Base-by-base conservation (phyloP, 371 early-diverging fungal species). In the Mucor piriformis region DNA sequence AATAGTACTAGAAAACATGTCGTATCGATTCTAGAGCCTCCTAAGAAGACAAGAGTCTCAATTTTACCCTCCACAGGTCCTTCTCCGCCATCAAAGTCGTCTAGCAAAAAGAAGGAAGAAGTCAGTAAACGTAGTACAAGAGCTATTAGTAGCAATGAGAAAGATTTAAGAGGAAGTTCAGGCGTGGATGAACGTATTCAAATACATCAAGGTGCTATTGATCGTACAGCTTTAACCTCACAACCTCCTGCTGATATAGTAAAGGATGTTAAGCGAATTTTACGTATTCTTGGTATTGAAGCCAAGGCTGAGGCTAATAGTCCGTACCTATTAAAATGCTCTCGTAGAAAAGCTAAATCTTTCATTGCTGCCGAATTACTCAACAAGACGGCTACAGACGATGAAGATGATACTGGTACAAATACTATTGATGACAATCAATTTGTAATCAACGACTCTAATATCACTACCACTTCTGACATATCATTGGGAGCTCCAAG, bases 141-240 rank as follows among this genome's bases (percentile, higher is more conserved):
- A 50, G 42, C 52, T 16, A n/a, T 48, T 18, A 52, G 42, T 52
- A 44, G 57, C n/a, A 47, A 48, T 13, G 57, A 49, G 35, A 24
- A 20, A 7, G 44, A 57, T 15, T 35, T 50, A 13, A 18, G n/a
- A n/a, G n/a, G n/a, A n/a, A n/a, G n/a, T n/a, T n/a, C n/a, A 3
- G 23, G 54, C 10, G 25, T 25, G 3, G 50, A 69, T 34, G 75
- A 83, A 50, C 81, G 77, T 40, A 65, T 89, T 61, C 84, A 87
- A n/a, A 77, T 81, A 27, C 90, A 91, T 70, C 86, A 87, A 56
- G 92, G 92, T 42, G 89, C 89, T 15, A 87, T 92, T 6, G 92
- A 91, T 55, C 84, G 88, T 18, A 76, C 82, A 38, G 88, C 89
- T 2, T 67, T 92, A 56, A 88, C 90, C 20, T 84, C 88, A 12